These are phyloP conservation scores for Apiospora marii DNA, from an alignment of 2,329 filamentous ascomycete species.

Conservation along the genomic window DNA sequence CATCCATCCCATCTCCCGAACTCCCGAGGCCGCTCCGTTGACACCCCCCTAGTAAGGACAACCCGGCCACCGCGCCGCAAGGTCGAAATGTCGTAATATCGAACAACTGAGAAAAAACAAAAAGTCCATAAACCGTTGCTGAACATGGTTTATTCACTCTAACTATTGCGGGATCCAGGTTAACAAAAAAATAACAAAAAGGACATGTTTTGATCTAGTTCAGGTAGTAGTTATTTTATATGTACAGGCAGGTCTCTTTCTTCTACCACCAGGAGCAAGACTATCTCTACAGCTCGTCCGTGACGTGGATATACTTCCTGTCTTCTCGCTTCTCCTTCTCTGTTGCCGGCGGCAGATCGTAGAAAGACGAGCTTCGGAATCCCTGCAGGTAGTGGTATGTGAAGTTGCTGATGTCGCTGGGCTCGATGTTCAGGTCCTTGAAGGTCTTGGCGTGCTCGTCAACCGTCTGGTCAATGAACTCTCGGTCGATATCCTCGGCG, in stretches of 20 bases:
- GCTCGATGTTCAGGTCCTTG: constrained; percentile 89
- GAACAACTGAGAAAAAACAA: neutral
- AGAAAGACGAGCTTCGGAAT: constrained; percentile 87
- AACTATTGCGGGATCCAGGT: neutral
- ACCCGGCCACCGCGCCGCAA: neutral
- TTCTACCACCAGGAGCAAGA: constrained; percentile 23
- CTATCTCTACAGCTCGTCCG: constrained; percentile 77
- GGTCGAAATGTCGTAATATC: neutral
- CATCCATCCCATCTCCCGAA: neutral
- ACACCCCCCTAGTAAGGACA: neutral
- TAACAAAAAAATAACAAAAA: constrained; percentile 8
- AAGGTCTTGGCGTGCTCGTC: constrained; percentile 94
- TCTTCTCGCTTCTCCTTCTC: constrained; percentile 95
- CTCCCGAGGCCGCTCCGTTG: constrained; percentile 2
- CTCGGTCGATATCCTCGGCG: constrained; percentile 85
- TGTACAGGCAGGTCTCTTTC: constrained; percentile 44
- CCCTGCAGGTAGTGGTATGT: constrained; percentile 96
- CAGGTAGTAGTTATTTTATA: constrained; percentile 29
- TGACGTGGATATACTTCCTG: constrained; percentile 95
- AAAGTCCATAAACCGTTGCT: neutral
- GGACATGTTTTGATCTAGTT: constrained; percentile 22
- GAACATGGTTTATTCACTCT: neutral
- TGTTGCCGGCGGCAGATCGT: constrained; percentile 92
- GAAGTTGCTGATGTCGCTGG: constrained; percentile 83
- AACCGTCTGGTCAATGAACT: constrained; percentile 92